phyloP scores from a whole-genome alignment of 208 protist genomes.

The Herpetomonas tarakana region DNA sequence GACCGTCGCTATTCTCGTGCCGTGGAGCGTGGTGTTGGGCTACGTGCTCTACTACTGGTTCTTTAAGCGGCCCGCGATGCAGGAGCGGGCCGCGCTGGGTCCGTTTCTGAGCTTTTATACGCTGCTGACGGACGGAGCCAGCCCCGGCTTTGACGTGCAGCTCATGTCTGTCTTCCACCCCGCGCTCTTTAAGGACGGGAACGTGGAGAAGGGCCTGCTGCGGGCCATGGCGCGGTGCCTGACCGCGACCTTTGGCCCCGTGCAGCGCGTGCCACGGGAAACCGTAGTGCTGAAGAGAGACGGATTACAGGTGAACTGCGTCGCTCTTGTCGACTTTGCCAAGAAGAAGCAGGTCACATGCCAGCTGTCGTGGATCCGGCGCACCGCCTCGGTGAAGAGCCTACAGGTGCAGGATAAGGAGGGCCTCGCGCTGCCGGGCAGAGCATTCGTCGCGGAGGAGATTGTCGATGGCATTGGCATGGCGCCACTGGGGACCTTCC shows the following conservation, averaged over 20 bases:
- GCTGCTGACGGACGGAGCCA: conserved; percentile 62
- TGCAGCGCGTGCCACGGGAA: conserved; percentile 44
- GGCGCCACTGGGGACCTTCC: conserved; percentile 35
- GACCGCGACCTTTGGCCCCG: conserved; percentile 43
- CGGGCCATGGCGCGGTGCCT: conserved; percentile 79
- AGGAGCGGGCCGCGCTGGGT: conserved; percentile 25
- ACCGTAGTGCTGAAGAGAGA: conserved; percentile 42
- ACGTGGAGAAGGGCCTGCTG: conserved; percentile 62
- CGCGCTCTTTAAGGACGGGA: conserved; percentile 40
- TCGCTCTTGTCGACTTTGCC: conserved; percentile 81
- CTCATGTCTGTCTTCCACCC: conserved; percentile 79
- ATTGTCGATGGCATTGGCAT: conserved; percentile 23
- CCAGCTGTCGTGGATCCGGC: conserved; percentile 57
- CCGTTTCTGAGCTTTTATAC: conserved; percentile 72
- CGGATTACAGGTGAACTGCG: conserved; percentile 53
- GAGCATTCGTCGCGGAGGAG: conserved; percentile 9
- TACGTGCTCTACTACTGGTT: conserved; percentile 46
- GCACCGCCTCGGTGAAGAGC: conserved; percentile 19
- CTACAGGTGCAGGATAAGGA: conserved; percentile 9
- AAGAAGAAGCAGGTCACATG: conserved; percentile 56
- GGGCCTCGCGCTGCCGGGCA: conserved; percentile 4
- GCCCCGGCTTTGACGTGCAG: conserved; percentile 58
- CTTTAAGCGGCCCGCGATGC: conserved; percentile 37
- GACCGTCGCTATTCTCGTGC: conserved; percentile 25
- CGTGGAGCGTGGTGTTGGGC: conserved; percentile 35